Conservation (phyloP, 257 asterid species). For the Lantana camara region DNA sequence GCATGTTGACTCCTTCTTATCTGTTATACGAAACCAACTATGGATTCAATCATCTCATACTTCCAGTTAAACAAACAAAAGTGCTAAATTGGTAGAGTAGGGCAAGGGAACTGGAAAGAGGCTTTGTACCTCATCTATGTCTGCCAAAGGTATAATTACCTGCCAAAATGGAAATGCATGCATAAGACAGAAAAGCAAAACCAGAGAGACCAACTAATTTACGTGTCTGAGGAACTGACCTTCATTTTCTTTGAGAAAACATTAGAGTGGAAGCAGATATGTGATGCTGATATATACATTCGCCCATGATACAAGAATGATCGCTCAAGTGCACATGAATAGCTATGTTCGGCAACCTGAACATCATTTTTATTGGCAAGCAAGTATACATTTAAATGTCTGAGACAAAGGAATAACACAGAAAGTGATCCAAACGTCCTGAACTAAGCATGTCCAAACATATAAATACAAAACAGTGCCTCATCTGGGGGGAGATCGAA, state of each 20-base stretch:
- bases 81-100: conserved; percentile 21
- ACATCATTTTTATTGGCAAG: conserved; percentile 24
- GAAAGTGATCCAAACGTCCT: conserved; percentile 23
- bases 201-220: too few relatives aligned
- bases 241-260: conserved; percentile 93
- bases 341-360: conserved; percentile 87
- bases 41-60: conserved; percentile 26
- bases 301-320: conserved; percentile 95
- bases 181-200: conserved; percentile 25
- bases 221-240: conserved; percentile 60
- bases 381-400: conserved; percentile 8
- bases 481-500: conserved; percentile 87
- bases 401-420: conserved; percentile 1
- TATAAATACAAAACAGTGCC: conserved; percentile 43
- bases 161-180: conserved; percentile 42
- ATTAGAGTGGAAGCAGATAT: conserved; percentile 93
- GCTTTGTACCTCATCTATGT: conserved; percentile 80
- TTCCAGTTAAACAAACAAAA: conserved; percentile 25
- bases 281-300: conserved; percentile 81
- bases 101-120: conserved; percentile 30
- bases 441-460: conserved; percentile 18
- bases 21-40: conserved; percentile 43
- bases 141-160: conserved; percentile 89
- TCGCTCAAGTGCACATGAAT: conserved; percentile 95
- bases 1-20: conserved; percentile 92